Evolutionary conservation across 1,139 yeast genomes (phyloP).

Genomic region (Casaregolazyma suthepensis): DNA sequence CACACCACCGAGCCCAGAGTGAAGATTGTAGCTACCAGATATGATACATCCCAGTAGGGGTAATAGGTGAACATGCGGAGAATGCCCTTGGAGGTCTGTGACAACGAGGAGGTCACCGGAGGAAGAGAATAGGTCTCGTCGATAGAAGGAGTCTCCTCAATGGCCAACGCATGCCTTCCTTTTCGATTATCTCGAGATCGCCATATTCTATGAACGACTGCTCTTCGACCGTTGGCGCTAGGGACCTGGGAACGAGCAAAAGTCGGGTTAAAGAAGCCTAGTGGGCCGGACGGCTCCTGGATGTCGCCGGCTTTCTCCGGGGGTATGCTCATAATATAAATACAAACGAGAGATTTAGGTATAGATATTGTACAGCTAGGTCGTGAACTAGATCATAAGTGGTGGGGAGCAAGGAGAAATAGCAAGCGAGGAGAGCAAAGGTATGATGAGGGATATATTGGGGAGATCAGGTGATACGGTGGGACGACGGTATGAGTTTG

Average conservation of each 20-base stretch:
- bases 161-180: slow-evolving; percentile 13
- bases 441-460: neutral
- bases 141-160: neutral
- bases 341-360: neutral
- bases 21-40: slow-evolving; percentile 13
- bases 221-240: neutral
- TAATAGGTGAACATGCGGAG: slow-evolving; percentile 11
- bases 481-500: neutral
- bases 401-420: neutral
- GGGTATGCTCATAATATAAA: neutral
- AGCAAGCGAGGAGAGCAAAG: neutral
- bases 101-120: slow-evolving; percentile 1
- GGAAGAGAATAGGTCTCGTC: slow-evolving; percentile 1
- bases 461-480: neutral
- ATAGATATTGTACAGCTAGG: too few species aligned
- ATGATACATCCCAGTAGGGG: slow-evolving; percentile 18
- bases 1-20: slow-evolving; percentile 15
- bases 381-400: neutral
- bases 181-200: slow-evolving; percentile 15
- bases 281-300: neutral
- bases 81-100: slow-evolving; percentile 6
- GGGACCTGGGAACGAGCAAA: neutral
- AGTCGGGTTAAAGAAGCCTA: neutral
- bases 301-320: neutral
- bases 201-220: slow-evolving; percentile 6